Conservation (phyloP, 108 stramenopile species). For the Asterionellopsis glacialis region DNA sequence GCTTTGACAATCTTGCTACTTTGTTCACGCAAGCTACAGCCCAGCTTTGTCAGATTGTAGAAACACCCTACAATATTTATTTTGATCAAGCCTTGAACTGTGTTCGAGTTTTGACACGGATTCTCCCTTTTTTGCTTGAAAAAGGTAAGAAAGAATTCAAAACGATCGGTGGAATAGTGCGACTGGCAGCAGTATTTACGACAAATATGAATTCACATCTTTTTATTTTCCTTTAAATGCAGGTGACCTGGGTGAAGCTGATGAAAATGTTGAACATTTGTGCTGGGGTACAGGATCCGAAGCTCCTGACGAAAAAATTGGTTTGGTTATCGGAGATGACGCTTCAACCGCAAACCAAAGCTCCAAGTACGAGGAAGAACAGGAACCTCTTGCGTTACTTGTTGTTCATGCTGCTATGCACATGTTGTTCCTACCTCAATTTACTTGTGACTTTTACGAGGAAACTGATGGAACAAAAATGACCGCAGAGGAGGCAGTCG, state of each 20-base stretch:
- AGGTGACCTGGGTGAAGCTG: slow-evolving; percentile 78
- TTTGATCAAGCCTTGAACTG: slow-evolving; percentile 93
- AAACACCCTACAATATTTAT: slow-evolving; percentile 93
- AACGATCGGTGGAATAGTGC: background rate
- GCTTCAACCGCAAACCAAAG: slow-evolving; percentile 6
- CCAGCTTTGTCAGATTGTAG: slow-evolving; percentile 93
- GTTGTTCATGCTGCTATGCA: slow-evolving; percentile 93
- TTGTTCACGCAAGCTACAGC: slow-evolving; percentile 92
- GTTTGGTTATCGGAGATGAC: slow-evolving; percentile 36
- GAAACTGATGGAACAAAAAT: slow-evolving; percentile 32
- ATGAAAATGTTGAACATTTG: slow-evolving; percentile 71
- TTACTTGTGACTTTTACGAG: slow-evolving; percentile 91
- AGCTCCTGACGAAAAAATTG: slow-evolving; percentile 46
- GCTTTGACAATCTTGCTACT: slow-evolving; percentile 80
- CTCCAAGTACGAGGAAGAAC: slow-evolving; percentile 47
- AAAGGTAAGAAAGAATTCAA: slow-evolving; percentile 37
- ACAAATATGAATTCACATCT: background rate
- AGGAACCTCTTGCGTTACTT: slow-evolving; percentile 84
- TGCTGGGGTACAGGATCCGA: slow-evolving; percentile 68
- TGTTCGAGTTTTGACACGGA: slow-evolving; percentile 84
- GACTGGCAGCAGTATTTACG: background rate
- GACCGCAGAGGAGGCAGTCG: slow-evolving; percentile 3
- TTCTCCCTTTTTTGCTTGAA: slow-evolving; percentile 90
- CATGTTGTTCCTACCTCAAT: slow-evolving; percentile 89
- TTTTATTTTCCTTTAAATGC: background rate